Conservation (phyloP, 208 protist genomes). For the Entamoeba invadens region DNA sequence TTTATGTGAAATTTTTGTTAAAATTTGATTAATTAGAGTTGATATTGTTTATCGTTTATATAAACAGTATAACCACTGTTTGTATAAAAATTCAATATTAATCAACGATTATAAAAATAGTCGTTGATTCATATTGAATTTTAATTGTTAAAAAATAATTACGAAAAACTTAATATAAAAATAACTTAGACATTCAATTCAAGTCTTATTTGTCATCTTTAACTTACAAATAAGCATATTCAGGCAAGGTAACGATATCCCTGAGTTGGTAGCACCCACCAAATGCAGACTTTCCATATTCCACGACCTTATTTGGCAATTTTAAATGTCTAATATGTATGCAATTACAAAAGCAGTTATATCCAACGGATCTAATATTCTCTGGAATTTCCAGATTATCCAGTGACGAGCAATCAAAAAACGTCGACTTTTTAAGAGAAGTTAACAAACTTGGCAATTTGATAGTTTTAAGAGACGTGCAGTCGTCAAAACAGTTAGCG, state of each 20-base stretch:
- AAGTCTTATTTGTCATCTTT: too few species aligned
- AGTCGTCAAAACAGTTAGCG: not conserved
- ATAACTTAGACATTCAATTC: too few species aligned
- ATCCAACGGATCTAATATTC: not conserved
- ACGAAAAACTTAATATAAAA: too few species aligned
- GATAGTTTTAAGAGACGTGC: not conserved
- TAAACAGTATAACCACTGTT: too few species aligned
- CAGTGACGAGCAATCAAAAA: not conserved
- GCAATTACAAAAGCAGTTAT: not conserved
- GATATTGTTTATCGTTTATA: too few species aligned
- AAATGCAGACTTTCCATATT: not conserved
- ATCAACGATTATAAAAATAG: too few species aligned
- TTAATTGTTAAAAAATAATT: too few species aligned
- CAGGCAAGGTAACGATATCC: not conserved
- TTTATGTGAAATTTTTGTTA: too few species aligned
- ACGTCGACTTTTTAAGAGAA: not conserved
- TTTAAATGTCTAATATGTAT: not conserved
- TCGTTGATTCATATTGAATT: too few species aligned
- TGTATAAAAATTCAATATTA: too few species aligned
- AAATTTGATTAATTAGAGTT: too few species aligned
- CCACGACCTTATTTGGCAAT: not conserved
- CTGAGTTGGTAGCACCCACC: not conserved
- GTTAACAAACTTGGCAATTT: not conserved
- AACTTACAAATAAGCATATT: not conserved
- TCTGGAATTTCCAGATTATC: not conserved